Percentiles rank a stretch among this genome's conserved stretches.
Conservation (phyloP, 2,329 filamentous ascomycete species). For the Pezicula radicicola region DNA sequence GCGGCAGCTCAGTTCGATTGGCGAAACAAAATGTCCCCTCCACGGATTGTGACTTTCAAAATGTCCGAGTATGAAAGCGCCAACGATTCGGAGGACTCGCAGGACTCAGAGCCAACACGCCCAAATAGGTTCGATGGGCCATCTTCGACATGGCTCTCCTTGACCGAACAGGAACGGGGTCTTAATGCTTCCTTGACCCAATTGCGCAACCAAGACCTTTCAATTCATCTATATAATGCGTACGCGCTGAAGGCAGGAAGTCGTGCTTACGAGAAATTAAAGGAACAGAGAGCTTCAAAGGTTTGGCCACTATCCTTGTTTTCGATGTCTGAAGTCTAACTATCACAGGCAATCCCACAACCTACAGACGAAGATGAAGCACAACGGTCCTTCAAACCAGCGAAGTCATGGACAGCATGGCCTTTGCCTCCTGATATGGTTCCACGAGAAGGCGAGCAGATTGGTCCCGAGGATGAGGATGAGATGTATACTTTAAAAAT, state of each 20-base stretch:
- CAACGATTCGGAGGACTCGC: constrained; percentile 43
- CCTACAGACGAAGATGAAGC: constrained; percentile 24
- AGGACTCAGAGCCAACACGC: constrained; percentile 46
- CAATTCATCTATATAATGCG: constrained; percentile 76
- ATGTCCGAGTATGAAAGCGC: constrained; percentile 39
- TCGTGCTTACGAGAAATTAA: constrained; percentile 1
- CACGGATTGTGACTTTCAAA: neutral
- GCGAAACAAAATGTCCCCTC: too few species aligned
- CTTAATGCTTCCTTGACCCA: constrained; percentile 62
- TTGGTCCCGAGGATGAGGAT: constrained; percentile 41
- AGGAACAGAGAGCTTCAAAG: constrained; percentile 34
- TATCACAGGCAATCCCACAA: too few species aligned
- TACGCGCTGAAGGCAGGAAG: constrained; percentile 60
- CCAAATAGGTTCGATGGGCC: constrained; percentile 73
- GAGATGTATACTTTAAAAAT: constrained; percentile 50
- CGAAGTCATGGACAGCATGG: constrained; percentile 79
- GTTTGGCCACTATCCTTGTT: neutral
- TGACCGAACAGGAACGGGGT: constrained; percentile 60
- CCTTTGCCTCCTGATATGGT: constrained; percentile 64
- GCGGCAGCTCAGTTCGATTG: too few species aligned
- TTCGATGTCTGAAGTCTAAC: neutral
- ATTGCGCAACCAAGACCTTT: constrained; percentile 63
- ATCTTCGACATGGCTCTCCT: constrained; percentile 61
- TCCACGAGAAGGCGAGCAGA: constrained; percentile 52
- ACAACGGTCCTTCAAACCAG: constrained; percentile 41